Evolutionary conservation across 257 asterid species (phyloP).

Genomic region (Salvia splendens): DNA sequence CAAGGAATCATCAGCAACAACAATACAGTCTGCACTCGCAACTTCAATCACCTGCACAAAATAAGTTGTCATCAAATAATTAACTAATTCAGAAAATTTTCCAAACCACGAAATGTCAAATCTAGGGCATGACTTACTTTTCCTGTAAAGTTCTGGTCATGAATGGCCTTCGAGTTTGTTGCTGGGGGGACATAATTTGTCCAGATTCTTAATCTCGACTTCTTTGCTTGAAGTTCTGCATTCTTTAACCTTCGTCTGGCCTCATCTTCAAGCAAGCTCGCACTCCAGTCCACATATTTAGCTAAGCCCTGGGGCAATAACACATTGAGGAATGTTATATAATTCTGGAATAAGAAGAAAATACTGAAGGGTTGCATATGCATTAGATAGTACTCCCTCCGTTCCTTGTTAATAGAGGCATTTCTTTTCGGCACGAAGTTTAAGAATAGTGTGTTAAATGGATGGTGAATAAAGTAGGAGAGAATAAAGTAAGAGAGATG

Average conservation of each 20-base stretch:
- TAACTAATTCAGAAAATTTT: neutral
- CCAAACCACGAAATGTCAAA: neutral
- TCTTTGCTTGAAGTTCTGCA: conserved; percentile 91
- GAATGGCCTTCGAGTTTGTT: conserved; percentile 90
- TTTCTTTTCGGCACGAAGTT: no score
- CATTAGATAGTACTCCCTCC: conserved; percentile 18
- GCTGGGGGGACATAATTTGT: conserved; percentile 87
- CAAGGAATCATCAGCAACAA: conserved; percentile 88
- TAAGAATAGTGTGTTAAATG: no score
- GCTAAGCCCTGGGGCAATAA: conserved; percentile 67
- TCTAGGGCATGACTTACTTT: conserved; percentile 49
- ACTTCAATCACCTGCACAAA: conserved; percentile 84
- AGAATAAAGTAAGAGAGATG: no score
- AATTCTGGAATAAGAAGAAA: neutral
- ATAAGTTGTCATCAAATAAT: conserved; percentile 18
- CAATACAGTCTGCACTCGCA: conserved; percentile 82
- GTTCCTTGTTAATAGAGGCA: no score
- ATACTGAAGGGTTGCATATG: neutral
- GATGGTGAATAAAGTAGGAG: no score
- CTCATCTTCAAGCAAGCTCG: conserved; percentile 77
- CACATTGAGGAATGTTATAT: neutral
- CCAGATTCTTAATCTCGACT: conserved; percentile 76
- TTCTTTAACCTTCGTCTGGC: conserved; percentile 65
- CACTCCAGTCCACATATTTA: conserved; percentile 92
- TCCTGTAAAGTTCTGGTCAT: conserved; percentile 92